Evolutionary conservation across 495 filamentous ascomycete genomes (phyloP).

Genomic region (Xylaria longipes): DNA sequence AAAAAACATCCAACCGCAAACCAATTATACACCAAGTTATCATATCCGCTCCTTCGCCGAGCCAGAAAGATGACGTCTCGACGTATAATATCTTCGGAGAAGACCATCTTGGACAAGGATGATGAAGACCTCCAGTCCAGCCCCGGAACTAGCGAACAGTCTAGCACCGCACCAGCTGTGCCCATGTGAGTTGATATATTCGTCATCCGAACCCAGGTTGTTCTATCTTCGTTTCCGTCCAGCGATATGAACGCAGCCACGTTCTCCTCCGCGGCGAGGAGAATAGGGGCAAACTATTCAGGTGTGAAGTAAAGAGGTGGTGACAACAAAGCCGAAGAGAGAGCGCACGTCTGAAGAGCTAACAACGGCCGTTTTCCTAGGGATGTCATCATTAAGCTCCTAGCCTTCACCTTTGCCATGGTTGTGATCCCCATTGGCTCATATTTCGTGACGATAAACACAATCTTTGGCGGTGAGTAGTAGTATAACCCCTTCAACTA

Average conservation of each 20-base stretch:
- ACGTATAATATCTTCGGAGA: slow-evolving; percentile 61
- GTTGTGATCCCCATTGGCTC: slow-evolving; percentile 79
- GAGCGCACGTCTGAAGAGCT: background rate
- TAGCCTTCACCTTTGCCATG: slow-evolving; percentile 92
- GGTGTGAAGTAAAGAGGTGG: background rate
- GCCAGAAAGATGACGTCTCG: slow-evolving; percentile 61
- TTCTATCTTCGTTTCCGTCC: background rate
- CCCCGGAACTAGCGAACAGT: slow-evolving; percentile 47
- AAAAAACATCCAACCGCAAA: background rate
- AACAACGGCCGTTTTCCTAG: slow-evolving; percentile 49
- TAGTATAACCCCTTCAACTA: background rate
- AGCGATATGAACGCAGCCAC: background rate
- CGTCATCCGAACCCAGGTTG: background rate
- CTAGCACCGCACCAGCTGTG: slow-evolving; percentile 69
- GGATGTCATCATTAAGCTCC: slow-evolving; percentile 84
- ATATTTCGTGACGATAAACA: slow-evolving; percentile 82
- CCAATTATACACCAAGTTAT: background rate
- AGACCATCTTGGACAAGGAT: slow-evolving; percentile 60
- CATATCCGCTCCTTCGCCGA: background rate
- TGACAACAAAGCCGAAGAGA: background rate
- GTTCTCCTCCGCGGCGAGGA: background rate
- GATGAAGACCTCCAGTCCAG: slow-evolving; percentile 47
- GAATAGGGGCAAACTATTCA: background rate
- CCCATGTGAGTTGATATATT: slow-evolving; percentile 64
- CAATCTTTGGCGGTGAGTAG: slow-evolving; percentile 75